Conservation (phyloP, 257 asterid species). For the Nemophila menziesii region DNA sequence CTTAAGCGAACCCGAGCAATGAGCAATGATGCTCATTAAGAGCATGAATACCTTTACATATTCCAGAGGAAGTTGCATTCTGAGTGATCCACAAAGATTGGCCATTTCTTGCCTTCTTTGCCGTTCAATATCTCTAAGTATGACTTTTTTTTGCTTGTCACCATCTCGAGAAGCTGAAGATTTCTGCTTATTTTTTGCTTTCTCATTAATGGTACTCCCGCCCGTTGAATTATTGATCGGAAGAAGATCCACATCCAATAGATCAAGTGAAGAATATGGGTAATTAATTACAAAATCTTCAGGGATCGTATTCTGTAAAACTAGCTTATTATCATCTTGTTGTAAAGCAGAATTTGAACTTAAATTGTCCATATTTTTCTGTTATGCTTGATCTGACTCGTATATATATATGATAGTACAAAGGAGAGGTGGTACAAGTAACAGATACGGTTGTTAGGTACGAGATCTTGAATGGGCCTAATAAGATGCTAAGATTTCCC, state of each 20-base stretch:
- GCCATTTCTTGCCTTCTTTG: conserved; percentile 39
- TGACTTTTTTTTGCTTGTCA: conserved; percentile 13
- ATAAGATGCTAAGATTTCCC: not conserved
- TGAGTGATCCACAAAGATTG: conserved; percentile 23
- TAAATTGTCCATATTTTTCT: conserved; percentile 1
- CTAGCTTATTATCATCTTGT: not conserved
- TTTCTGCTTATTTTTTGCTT: too few species aligned
- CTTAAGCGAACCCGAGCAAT: too few species aligned
- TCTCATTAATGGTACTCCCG: not conserved
- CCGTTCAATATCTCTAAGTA: conserved; percentile 33
- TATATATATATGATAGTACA: not conserved
- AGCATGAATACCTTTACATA: conserved; percentile 25
- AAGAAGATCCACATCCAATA: too few species aligned
- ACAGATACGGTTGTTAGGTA: not conserved
- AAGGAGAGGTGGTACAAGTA: not conserved
- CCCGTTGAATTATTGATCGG: too few species aligned
- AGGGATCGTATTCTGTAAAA: not conserved
- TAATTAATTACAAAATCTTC: too few species aligned
- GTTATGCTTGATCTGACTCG: not conserved
- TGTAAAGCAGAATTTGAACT: not conserved
- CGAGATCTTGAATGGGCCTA: not conserved
- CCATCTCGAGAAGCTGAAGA: not conserved
- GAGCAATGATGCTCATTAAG: too few species aligned
- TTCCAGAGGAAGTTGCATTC: conserved; percentile 31
- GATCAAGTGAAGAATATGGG: too few species aligned